These are phyloP conservation scores for Yamadazyma diospyri DNA, from an alignment of 1,139 yeast species.

Conservation along the genomic window DNA sequence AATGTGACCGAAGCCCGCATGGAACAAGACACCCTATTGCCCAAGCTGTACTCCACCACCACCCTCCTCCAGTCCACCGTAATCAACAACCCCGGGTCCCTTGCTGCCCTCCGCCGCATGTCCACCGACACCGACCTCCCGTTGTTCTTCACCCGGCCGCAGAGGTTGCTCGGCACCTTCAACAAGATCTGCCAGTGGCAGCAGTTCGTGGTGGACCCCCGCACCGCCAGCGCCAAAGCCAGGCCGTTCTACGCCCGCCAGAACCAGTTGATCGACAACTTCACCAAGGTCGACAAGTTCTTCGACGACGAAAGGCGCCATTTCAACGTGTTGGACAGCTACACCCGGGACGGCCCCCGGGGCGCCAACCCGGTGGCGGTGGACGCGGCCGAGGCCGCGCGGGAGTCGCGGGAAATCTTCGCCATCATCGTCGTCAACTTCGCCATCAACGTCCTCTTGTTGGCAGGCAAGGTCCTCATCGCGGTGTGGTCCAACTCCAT, in stretches of 20 bases:
- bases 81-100: slow-evolving; percentile 7
- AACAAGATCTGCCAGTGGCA: slow-evolving; percentile 50
- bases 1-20: no score
- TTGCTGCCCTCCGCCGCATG: slow-evolving; percentile 7
- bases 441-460: slow-evolving; percentile 53
- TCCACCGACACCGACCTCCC: slow-evolving; percentile 7
- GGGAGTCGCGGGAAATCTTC: slow-evolving; percentile 42
- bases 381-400: slow-evolving; percentile 28
- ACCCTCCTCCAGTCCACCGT: no score
- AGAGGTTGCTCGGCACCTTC: slow-evolving; percentile 53
- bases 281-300: slow-evolving; percentile 58
- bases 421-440: slow-evolving; percentile 67
- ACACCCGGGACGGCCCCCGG: slow-evolving; percentile 22
- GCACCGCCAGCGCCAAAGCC: slow-evolving; percentile 17
- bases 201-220: slow-evolving; percentile 22
- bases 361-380: slow-evolving; percentile 25
- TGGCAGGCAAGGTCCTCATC: slow-evolving; percentile 62
- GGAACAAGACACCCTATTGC: no score
- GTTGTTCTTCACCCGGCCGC: slow-evolving; percentile 36
- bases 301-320: slow-evolving; percentile 69
- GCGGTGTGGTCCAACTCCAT: slow-evolving; percentile 64
- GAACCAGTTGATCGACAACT: slow-evolving; percentile 56
- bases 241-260: slow-evolving; percentile 46
- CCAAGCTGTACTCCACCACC: no score
- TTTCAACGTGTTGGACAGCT: slow-evolving; percentile 58